Base-by-base conservation (phyloP, 2,329 filamentous ascomycete species). In the Botrytis elliptica region DNA sequence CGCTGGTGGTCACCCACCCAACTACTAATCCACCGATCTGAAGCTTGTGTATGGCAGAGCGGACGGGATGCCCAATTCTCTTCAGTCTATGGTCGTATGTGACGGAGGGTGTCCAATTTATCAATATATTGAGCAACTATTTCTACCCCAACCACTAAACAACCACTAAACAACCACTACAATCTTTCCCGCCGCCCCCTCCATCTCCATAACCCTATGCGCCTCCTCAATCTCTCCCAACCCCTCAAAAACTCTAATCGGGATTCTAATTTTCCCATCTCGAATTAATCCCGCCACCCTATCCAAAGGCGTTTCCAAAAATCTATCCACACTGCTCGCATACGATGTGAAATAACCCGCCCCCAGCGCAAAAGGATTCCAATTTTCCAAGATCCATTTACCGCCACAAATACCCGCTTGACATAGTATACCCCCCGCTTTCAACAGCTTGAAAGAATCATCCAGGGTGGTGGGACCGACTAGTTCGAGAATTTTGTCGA, bases 101-200 rank as follows among this genome's bases (percentile, higher is more conserved):
- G 25, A 1, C 5, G 16, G 10, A 7, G 6, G 0, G 0, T 0
- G 0, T 0, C 14, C 1, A 52, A 52, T n/a, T 1, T 14, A 14
- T n/a, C 5, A 14, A 55, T 29, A 18, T 55, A 55, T 29, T 8
- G 1, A 29, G 5, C n/a, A n/a, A 29, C 8, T 0, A 2, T 3
- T 0, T 7, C 16, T 16, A 6, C 14, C 14, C 2, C 8, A 59
- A 59, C 1, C 57, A 4, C 57, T 18, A 55, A 29, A 55, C 8
- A 33, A 59, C 18, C 4, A 59, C 29, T 29, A 29, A 29, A 29
- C 18, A 59, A 59, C 1, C 29, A 4, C 29, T 10, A 59, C 57
- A 59, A 59, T 59, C 57, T 59, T 59, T 18, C 16, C 57, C 18
- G 29, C 18, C 29, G 57, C 29, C 16, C 55, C 29, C 29, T 59